Conservation (phyloP, 805 yeast genomes). For the Suhomyces canberraensis region DNA sequence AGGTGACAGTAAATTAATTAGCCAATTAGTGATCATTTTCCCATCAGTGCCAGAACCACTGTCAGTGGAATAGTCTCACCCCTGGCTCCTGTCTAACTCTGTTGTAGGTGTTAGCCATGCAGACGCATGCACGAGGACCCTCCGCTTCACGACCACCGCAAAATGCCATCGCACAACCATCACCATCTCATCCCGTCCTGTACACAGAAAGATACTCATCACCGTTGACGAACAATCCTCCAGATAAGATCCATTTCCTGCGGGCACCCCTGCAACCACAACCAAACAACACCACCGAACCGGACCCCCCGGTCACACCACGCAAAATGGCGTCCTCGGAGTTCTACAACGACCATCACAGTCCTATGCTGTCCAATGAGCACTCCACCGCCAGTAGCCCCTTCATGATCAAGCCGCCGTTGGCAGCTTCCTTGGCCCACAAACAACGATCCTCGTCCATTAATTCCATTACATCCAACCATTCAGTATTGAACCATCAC, state of each 20-base stretch:
- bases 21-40: no score
- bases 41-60: no score
- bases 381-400: slow-evolving; percentile 10
- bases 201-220: not conserved
- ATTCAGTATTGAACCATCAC: slow-evolving; percentile 2
- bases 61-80: no score
- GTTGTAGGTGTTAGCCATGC: no score
- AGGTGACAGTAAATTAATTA: no score
- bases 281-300: not conserved
- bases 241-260: not conserved
- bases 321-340: slow-evolving; percentile 8
- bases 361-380: slow-evolving; percentile 10
- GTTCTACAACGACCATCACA: slow-evolving; percentile 11
- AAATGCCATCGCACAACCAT: no score
- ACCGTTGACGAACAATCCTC: not conserved
- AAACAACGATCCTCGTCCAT: slow-evolving; percentile 34
- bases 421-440: slow-evolving; percentile 10
- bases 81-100: no score
- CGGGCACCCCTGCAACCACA: no score
- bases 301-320: not conserved
- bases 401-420: slow-evolving; percentile 14
- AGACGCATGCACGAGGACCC: no score
- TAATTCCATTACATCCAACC: slow-evolving; percentile 14
- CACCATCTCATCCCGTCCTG: no score
- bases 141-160: no score